Percentiles rank a stretch among this genome's conserved stretches.
Evolutionary conservation across 208 protist species (phyloP).

Genomic region (Porcisia hertigi): DNA sequence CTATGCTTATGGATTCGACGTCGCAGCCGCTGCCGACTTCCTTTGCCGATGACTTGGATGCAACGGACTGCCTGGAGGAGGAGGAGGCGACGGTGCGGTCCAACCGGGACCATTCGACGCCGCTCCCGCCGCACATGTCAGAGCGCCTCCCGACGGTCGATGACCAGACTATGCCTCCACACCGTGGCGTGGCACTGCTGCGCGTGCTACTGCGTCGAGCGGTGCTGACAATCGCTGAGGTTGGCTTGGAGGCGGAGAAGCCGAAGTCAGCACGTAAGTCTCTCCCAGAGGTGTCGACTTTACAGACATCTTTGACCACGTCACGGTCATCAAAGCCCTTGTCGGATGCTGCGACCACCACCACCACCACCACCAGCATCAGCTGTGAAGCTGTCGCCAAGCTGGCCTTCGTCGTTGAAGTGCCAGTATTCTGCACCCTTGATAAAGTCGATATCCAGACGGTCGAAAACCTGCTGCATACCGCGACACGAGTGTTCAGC

Average conservation of each 20-base stretch:
- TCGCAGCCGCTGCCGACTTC: background rate
- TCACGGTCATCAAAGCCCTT: background rate
- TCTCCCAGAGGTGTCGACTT: background rate
- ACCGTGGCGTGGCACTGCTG: conserved; percentile 44
- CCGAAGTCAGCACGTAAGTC: background rate
- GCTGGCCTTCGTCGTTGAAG: conserved; percentile 19
- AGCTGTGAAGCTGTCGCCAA: background rate
- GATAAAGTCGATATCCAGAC: conserved; percentile 8
- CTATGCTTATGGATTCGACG: conserved; percentile 17
- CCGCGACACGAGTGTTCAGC: conserved; percentile 34
- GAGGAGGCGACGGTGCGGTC: conserved; percentile 14
- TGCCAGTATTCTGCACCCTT: conserved; percentile 24
- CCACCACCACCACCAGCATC: background rate
- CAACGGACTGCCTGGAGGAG: conserved; percentile 25
- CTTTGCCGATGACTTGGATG: conserved; percentile 1
- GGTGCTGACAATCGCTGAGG: conserved; percentile 30
- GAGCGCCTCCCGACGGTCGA: background rate
- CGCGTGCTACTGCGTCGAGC: conserved; percentile 57
- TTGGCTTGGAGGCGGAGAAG: conserved; percentile 20
- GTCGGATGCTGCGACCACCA: background rate
- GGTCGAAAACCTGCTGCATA: conserved; percentile 22
- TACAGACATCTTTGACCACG: background rate
- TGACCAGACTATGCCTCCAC: conserved; percentile 9
- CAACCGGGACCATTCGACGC: background rate
- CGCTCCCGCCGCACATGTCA: background rate